Percentiles rank a stretch among this genome's conserved stretches.
Evolutionary conservation across 164 flowering plant species (phyloP).

Genomic region (Magnolia changhungtana): DNA sequence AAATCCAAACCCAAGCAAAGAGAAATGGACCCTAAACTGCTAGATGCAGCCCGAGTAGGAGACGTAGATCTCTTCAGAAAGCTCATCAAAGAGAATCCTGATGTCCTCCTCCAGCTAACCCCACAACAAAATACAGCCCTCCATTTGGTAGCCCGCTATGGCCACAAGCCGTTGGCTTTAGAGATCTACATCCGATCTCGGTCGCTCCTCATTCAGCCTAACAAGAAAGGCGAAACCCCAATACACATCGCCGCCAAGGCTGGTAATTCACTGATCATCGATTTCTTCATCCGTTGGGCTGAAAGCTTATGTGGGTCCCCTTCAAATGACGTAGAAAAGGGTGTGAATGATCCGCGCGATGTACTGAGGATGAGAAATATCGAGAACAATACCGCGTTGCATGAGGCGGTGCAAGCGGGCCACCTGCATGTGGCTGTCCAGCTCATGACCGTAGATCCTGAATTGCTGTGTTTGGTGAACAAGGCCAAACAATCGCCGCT

Average conservation of each 20-base stretch:
- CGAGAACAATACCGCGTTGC: slow-evolving; percentile 1
- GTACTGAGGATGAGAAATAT: not conserved
- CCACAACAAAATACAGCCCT: not conserved
- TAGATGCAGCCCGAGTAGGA: not conserved
- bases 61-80: not conserved
- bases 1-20: not conserved
- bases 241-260: slow-evolving; percentile 2
- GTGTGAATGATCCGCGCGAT: not conserved
- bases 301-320: not conserved
- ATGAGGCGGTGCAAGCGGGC: not conserved
- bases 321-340: not conserved
- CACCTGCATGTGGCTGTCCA: not conserved
- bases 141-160: not conserved
- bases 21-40: not conserved
- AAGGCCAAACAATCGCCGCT: not conserved
- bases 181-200: not conserved
- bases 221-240: not conserved
- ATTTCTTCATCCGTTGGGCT: not conserved
- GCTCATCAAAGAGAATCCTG: not conserved
- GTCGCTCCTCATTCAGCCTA: not conserved
- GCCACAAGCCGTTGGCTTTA: not conserved
- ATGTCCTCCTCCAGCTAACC: not conserved
- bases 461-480: not conserved
- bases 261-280: not conserved
- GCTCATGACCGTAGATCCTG: not conserved